Conservation (phyloP, 2,329 filamentous ascomycete species). For the Arachnomyces sp. region DNA sequence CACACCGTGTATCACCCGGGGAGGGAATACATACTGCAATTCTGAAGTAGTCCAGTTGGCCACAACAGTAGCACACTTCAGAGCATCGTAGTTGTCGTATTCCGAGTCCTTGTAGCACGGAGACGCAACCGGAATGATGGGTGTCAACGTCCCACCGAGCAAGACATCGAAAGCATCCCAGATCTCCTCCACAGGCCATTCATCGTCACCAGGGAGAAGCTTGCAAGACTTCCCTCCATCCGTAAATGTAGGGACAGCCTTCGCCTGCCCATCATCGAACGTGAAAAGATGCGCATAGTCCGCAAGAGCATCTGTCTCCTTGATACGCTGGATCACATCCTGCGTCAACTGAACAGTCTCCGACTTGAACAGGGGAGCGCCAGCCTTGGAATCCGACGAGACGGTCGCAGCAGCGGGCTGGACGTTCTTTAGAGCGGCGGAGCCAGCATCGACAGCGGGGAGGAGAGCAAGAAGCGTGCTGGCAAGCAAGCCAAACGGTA, state of each 20-base stretch:
- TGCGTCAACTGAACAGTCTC: conserved; percentile 22
- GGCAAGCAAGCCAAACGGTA: conserved; percentile 1
- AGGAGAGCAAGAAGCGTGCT: background rate
- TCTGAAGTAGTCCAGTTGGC: conserved; percentile 19
- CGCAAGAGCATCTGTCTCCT: conserved; percentile 8
- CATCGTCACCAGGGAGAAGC: conserved; percentile 15
- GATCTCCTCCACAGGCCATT: conserved; percentile 16
- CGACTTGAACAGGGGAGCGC: conserved; percentile 16
- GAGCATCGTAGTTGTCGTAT: conserved; percentile 18
- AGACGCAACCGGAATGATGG: conserved; percentile 21
- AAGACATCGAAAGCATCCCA: conserved; percentile 20
- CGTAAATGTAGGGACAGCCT: background rate
- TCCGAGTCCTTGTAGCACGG: conserved; percentile 17
- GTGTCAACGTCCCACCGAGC: conserved; percentile 18
- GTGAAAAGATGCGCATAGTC: conserved; percentile 11
- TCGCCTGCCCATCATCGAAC: conserved; percentile 14
- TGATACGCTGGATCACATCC: conserved; percentile 12
- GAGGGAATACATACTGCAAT: conserved; percentile 16
- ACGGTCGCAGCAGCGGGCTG: conserved; percentile 8
- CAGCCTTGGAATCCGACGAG: conserved; percentile 11
- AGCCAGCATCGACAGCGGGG: background rate
- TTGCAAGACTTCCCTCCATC: conserved; percentile 15
- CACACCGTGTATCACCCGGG: background rate
- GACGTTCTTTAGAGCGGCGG: background rate
- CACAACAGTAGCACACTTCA: conserved; percentile 14